Base-by-base conservation (phyloP, 192 early-diverging fungal species). In the Mycoemilia scoparia region DNA sequence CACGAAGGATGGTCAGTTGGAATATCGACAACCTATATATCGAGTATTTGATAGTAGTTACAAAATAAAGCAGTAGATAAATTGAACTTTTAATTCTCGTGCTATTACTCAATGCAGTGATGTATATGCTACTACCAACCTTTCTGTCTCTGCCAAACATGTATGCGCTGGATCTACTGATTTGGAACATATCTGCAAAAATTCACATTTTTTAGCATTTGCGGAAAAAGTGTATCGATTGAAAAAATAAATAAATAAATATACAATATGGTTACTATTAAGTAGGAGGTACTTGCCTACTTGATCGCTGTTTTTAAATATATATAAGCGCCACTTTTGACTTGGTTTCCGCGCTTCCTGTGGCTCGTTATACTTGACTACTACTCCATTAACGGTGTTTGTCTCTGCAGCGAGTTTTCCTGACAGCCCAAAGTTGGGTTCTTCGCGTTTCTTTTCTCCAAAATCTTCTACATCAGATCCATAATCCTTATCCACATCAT, bases 1-100 rank as follows among this genome's bases (percentile, higher is more conserved):
- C 82, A 87, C 3, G 86, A 90, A 10, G 85, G 89, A 39, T 96
- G 91, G 57, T 96, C 91, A 3, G 83, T 70, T 1, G 91, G 89
- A 21, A 96, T 75, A 60, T 96, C 91, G 2, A 77, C 83, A 17
- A 96, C 57, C 57, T 60, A 60, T 32, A n/a, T n/a, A n/a, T n/a
- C n/a, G n/a, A 30, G n/a, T 19, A 65, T 60, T 61, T 38, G 27
- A 25, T 3, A 27, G 31, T 32, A 28, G n/a, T n/a, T n/a, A n/a
- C n/a, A 23, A 29, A 22, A 18, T 0, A 12, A 5, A 11, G 11
- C 36, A 29, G 26, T 14, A 21, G 2, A 25, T 24, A 29, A 20
- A 24, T 6, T 12, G 3, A 22, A 24, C 10, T 18, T 12, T 24
- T 13, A 4, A 22, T 6, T n/a, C 4, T 20, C 20, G 26, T 9